A percentile compares a stretch with the other conserved stretches of the same genome.
Evolutionary conservation across 257 asterid genomes (phyloP).

Genomic region (Solanum gracilifrons): DNA sequence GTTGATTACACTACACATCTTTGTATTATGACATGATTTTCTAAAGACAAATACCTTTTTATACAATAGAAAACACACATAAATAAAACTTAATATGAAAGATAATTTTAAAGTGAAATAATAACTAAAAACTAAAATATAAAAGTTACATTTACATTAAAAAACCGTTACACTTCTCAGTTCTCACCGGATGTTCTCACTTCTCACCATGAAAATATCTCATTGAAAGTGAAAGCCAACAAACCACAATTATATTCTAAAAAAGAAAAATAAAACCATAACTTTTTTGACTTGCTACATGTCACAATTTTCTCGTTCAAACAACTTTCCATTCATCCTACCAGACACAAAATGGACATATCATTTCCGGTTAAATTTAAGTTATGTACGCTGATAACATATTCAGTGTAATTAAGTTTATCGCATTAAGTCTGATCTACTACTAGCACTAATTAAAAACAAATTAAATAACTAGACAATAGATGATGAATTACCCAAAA

Average conservation of each 20-base stretch:
- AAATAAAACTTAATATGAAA: neutral
- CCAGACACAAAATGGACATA: neutral
- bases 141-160: no score
- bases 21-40: neutral
- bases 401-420: neutral
- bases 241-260: neutral
- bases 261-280: neutral
- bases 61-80: neutral
- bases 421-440: fast-evolving
- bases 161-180: neutral
- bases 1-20: neutral
- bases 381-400: neutral
- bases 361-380: neutral
- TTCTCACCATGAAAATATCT: neutral
- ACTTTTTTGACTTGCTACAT: neutral
- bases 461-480: neutral
- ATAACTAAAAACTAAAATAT: no score
- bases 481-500: neutral
- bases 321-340: neutral
- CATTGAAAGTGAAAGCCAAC: neutral
- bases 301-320: neutral
- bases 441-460: neutral
- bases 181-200: neutral
- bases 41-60: neutral
- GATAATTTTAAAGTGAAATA: no score